Evolutionary conservation across 192 early-diverging fungal species (phyloP), one percentile per base, ranked within the genome.

Genomic region (Radiomyces spectabilis): DNA sequence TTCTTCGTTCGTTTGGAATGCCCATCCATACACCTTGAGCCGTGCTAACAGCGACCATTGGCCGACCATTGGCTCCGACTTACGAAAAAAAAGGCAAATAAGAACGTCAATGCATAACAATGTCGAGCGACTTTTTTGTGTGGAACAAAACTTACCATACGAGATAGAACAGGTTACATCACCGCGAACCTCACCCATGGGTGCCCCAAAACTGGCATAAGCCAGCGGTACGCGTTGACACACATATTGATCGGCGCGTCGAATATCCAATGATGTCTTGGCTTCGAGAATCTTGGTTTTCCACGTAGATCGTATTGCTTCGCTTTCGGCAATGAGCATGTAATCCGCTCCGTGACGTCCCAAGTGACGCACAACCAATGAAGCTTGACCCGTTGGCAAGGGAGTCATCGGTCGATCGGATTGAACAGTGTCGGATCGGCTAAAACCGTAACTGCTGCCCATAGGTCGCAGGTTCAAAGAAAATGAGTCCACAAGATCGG

Each of bases 41-140:
- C 1, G 93, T 91, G 21, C 86, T 94, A 24, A 95, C 57, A 9
- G 88, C 74, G 33, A 94, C 71, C 41, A 82, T 65, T 5, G 72
- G 72, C 41, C 74, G 69, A 51, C 75, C 71, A 21, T 51, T 30
- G 13, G 46, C 32, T 4, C 43, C 53, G 21, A 25, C 65, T 67
- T 10, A 3, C 26, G 22, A 53, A 55, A 31, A 55, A 41, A 26
- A 42, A 34, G 59, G 59, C 41, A 70, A 71, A 57, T 71, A 68
- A 43, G 68, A 75, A 33, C 66, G n/a, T n/a, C n/a, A 15, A 21
- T 9, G 9, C 13, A 1, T 15, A 21, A 13, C n/a, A 19, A 21
- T 74, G 18, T 69, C 68, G 15, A 40, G 9, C 21, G n/a, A 12
- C 19, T 21, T 47, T 4, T 37, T 50, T 33, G 66, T 53, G 68